Percentiles rank a stretch among this genome's conserved stretches.
Conservation (phyloP, 768 basidiomycete genomes). For the Lactarius psammicola region DNA sequence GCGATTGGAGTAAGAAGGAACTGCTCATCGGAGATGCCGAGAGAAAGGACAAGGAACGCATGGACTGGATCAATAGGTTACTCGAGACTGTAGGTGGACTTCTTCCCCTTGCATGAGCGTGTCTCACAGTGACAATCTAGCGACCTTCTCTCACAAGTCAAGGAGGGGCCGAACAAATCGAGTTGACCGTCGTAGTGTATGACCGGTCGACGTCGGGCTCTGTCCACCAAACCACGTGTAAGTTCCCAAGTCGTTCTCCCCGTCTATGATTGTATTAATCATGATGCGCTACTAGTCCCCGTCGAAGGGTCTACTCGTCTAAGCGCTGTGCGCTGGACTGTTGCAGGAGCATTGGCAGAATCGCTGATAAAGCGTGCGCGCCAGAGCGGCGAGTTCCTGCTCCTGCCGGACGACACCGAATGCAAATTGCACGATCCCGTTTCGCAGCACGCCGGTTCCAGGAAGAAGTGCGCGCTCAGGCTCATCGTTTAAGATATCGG, state of each 20-base stretch:
- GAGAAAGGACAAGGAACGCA: conserved; percentile 15
- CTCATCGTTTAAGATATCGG: conserved; percentile 3
- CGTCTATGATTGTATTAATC: neutral
- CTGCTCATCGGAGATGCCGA: neutral
- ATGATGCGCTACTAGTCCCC: neutral
- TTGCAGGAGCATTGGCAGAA: neutral
- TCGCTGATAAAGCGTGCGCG: neutral
- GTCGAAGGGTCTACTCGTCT: conserved; percentile 15
- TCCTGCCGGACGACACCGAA: neutral
- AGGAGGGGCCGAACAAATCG: neutral
- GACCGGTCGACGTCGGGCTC: neutral
- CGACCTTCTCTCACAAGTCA: conserved; percentile 3
- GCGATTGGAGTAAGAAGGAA: neutral
- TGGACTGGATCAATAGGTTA: conserved; percentile 12
- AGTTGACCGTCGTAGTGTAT: conserved; percentile 8
- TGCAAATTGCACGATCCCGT: conserved; percentile 4
- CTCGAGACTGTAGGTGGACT: conserved; percentile 9
- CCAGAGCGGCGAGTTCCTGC: conserved; percentile 6
- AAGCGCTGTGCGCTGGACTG: conserved; percentile 17
- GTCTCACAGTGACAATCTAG: neutral
- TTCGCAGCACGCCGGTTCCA: neutral
- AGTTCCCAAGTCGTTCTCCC: neutral
- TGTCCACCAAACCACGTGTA: neutral
- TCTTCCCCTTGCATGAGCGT: neutral
- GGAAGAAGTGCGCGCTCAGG: neutral